Base-by-base conservation (phyloP, 164 flowering plant species). In the Vitis vinifera region DNA sequence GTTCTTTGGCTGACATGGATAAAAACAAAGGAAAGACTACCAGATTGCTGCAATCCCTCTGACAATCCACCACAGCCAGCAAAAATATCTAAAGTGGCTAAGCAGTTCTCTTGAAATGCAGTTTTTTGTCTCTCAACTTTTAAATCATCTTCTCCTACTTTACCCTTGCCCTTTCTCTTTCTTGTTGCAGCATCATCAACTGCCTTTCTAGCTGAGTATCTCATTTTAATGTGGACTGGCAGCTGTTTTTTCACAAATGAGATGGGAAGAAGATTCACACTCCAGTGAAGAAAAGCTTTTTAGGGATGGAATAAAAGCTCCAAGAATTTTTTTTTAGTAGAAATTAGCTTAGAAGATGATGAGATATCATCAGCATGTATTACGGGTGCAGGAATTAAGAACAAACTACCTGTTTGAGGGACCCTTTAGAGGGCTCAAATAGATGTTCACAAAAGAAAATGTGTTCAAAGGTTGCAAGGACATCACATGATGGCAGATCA, bases 31-130 rank as follows among this genome's bases (percentile, higher is more conserved):
- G 10, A 15, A 27, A 31, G 53, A 9, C 53, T 82, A 88, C 99
- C 98, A 50, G 99, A 75, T 71, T 86, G 79, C 50, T 90, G 83
- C 71, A 91, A 69, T 15, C 99, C 99, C 68, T 95, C 94, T 9
- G 99, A 93, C 63, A 95, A 75, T 63, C 99, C 99, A 71, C 99
- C 99, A 82, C 99, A 95, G 65, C 99, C 99, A 76, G 99, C 91
- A 91, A 95, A 95, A 66, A 95, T 95, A 68, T 95, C 99, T 31
- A 95, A 69, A 67, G 99, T 95, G 17, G 92, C 89, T 75, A 95
- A 69, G 53, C 84, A 67, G 14, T 81, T 82, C 37, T 61, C 55
- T 50, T 58, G 64, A 53, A 81, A 68, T 10, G 73, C 66, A 23
- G 77, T 81, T 15, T 44, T 69, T 55, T 72, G 68, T 11, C 81